Evolutionary conservation across 306 rosid genomes (phyloP), one percentile per base, ranked within the genome.

Genomic region (Dryas alaskensis): DNA sequence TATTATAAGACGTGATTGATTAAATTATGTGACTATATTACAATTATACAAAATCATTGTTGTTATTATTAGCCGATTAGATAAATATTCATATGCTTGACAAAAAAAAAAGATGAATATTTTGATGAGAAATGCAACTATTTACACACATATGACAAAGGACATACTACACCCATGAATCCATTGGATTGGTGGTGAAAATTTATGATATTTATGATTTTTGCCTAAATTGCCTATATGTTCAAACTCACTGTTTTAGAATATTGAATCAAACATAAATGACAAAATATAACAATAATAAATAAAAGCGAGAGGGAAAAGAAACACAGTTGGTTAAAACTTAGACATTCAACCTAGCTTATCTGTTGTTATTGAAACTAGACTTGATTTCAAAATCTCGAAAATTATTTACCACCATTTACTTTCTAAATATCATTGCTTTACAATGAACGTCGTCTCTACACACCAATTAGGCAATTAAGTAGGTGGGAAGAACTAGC

Each of bases 331-430:
- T 59, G 75, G 55, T 77, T 67, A 9, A 47, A 75, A 77, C 80
- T 60, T 49, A n/a, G 48, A 68, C 80, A 68, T 67, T 68, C 60
- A 76, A 76, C 74, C n/a, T 19, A 0, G 19, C 74, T 76, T 69
- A 69, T 50, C 70, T 39, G 43, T 65, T 49, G 40, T 52, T 61
- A 58, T 47, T 58, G 61, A 46, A 64, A 39, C 31, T 54, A n/a
- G 72, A 75, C 71, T 75, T 77, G 48, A 61, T 60, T 69, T 77
- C 76, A 69, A 60, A 65, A 44, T 69, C 65, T 51, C 22, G 76
- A 77, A 7, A 77, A 77, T 69, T 59, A 51, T 61, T 69, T 61
- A 51, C 63, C 64, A 77, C 80, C 80, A 60, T 51, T 69, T 16
- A 1, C 72, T 48, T 58, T 48, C 49, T 12, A 27, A 13, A 57